Base-by-base conservation (phyloP, 2,329 filamentous ascomycete species). In the Fusarium sp. region DNA sequence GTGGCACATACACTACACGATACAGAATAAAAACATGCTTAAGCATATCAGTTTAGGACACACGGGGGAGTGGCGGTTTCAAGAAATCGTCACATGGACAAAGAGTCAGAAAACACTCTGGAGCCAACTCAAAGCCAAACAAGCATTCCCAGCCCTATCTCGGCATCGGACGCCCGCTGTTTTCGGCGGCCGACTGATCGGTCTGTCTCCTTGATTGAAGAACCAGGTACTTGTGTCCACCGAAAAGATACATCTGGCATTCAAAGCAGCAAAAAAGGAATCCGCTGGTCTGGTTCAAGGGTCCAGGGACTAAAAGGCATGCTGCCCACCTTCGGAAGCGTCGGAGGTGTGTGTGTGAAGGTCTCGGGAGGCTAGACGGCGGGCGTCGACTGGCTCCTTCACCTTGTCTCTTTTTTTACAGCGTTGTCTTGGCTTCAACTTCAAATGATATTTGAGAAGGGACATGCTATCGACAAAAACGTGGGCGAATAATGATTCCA, bases 181-280 rank as follows among this genome's bases (percentile, higher is more conserved):
- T 27, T 39, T 50, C 30, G n/a, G n/a, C 30, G 23, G 39, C 20
- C 32, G 41, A 30, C 48, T 32, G 25, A 52, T 52, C 27, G 16
- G 48, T 50, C 35, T 3, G 48, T 50, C 25, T 2, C 23, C 1
- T 14, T 54, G 10, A 32, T 2, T n/a, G 16, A 23, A 54, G 65
- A 67, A 64, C 68, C 41, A 58, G 72, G 54, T 74, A 74, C 72
- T 48, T 75, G 4, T 18, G 41, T 11, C 37, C 27, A 20, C 37
- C 8, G 20, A 62, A 70, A 75, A 72, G 69, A 32, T 74, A 74
- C 72, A 67, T 74, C n/a, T 14, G 13, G 7, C 56, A n/a, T 35
- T 16, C 16, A 32, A 52, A 27, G 16, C 10, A 34, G 20, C 5
- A 10, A 57, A 30, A 25, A 32, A 39, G 37, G n/a, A 54, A 16